Conservation (phyloP, 306 rosid species). For the Gastrolobium bilobum region DNA sequence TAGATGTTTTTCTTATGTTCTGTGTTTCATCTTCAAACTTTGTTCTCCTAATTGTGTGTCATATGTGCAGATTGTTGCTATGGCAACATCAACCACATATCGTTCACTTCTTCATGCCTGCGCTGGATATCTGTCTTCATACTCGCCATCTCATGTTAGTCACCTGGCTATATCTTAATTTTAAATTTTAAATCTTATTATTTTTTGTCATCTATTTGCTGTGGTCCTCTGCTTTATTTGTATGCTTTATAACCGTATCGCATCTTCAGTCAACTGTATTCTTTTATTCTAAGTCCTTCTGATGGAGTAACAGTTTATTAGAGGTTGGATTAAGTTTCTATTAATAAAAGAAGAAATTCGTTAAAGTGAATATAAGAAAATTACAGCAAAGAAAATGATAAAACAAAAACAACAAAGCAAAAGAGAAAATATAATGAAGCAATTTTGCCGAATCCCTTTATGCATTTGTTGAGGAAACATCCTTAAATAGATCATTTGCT, state of each 20-base stretch:
- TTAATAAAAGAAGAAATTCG: slow-evolving; percentile 22
- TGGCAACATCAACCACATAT: slow-evolving; percentile 72
- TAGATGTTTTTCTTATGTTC: slow-evolving; percentile 26
- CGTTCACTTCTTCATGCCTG: slow-evolving; percentile 83
- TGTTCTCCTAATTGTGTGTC: slow-evolving; percentile 46
- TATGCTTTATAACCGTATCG: neutral
- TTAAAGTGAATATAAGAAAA: neutral
- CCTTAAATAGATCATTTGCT: neutral
- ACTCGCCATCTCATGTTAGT: slow-evolving; percentile 91
- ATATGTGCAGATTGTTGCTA: slow-evolving; percentile 76
- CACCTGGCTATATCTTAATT: slow-evolving; percentile 43
- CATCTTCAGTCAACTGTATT: slow-evolving; percentile 23
- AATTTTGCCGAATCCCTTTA: slow-evolving; percentile 5
- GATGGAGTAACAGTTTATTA: slow-evolving; percentile 16
- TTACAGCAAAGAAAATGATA: neutral
- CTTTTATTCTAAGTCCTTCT: slow-evolving; percentile 22
- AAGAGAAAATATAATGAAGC: neutral
- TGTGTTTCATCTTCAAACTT: slow-evolving; percentile 34
- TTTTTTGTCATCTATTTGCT: slow-evolving; percentile 21
- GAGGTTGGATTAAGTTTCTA: slow-evolving; percentile 35
- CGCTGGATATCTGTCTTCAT: slow-evolving; percentile 92
- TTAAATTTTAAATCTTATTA: neutral
- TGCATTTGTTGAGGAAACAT: neutral
- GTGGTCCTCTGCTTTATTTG: slow-evolving; percentile 30
- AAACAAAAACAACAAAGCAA: neutral